Percentiles rank a stretch among this genome's conserved stretches.
Evolutionary conservation across 2,329 filamentous ascomycete species (phyloP).

Genomic region (Trichoderma sp.): DNA sequence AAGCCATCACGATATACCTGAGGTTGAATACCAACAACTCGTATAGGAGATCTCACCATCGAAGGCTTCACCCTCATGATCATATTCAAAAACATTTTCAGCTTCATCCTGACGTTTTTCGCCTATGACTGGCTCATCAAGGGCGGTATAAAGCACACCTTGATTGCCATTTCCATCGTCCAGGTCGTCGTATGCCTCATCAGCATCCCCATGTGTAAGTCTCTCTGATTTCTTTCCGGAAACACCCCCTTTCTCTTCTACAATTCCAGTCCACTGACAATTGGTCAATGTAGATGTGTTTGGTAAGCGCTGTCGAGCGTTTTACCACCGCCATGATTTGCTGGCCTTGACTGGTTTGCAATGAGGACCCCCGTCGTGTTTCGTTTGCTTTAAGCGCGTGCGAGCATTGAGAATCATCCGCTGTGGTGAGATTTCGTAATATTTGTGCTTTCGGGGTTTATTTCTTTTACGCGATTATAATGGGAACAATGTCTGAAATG

Average conservation of each 20-base stretch:
- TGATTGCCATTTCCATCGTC: conserved; percentile 72
- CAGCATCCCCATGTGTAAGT: conserved; percentile 78
- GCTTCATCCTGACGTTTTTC: conserved; percentile 79
- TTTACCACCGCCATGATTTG: conserved; percentile 74
- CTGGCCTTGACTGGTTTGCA: conserved; percentile 44
- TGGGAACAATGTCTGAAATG: conserved; percentile 1
- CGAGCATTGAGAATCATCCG: neutral
- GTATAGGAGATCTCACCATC: conserved; percentile 71
- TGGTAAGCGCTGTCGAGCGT: conserved; percentile 75
- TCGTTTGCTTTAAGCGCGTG: neutral
- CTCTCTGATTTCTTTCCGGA: neutral
- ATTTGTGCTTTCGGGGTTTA: neutral
- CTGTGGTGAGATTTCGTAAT: neutral
- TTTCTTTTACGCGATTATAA: neutral
- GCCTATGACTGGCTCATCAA: conserved; percentile 80
- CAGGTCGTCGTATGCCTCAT: conserved; percentile 76
- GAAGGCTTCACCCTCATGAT: conserved; percentile 89
- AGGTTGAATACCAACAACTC: conserved; percentile 17
- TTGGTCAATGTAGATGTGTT: conserved; percentile 61
- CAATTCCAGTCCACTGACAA: neutral
- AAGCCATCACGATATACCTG: too few relatives aligned
- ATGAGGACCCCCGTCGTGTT: conserved; percentile 25
- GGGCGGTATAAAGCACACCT: conserved; percentile 61
- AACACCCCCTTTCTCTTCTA: neutral
- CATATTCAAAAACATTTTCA: conserved; percentile 94